These are phyloP conservation scores for Cubamyces sp. DNA, from an alignment of 768 basidiomycete species.

Conservation along the genomic window DNA sequence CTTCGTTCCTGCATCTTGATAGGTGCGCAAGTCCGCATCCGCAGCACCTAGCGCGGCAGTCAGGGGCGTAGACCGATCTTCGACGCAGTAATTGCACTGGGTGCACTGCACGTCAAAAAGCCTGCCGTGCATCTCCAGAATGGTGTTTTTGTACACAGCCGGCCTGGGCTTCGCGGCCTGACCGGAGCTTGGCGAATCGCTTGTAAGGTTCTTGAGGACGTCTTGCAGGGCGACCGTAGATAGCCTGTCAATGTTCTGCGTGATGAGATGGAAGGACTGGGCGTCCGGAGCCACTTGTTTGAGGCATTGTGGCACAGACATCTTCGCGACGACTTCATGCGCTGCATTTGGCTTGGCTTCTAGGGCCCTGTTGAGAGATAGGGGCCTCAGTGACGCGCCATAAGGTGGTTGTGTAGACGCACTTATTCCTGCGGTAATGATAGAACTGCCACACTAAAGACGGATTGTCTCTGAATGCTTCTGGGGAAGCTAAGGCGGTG, in stretches of 20 bases:
- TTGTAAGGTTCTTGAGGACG: slow-evolving; percentile 3
- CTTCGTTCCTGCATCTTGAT: slow-evolving; percentile 11
- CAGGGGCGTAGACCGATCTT: slow-evolving; percentile 42
- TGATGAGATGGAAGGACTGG: slow-evolving; percentile 53
- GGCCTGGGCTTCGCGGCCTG: not conserved
- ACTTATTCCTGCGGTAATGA: slow-evolving; percentile 58
- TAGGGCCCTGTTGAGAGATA: slow-evolving; percentile 42
- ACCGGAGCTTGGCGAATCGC: not conserved
- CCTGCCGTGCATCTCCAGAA: slow-evolving; percentile 63
- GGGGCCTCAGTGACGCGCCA: not conserved
- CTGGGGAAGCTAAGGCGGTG: slow-evolving; percentile 52
- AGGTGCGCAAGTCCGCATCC: slow-evolving; percentile 27
- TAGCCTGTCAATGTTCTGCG: slow-evolving; percentile 62
- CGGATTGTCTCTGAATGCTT: slow-evolving; percentile 52
- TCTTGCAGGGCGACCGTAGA: slow-evolving; percentile 41
- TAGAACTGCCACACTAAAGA: slow-evolving; percentile 64
- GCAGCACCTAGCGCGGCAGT: slow-evolving; percentile 23
- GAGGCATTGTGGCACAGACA: slow-evolving; percentile 45
- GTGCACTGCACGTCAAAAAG: slow-evolving; percentile 55
- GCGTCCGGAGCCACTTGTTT: slow-evolving; percentile 43
- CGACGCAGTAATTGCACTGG: slow-evolving; percentile 37
- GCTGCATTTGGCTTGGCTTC: slow-evolving; percentile 55
- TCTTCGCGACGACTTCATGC: slow-evolving; percentile 51
- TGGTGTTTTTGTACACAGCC: slow-evolving; percentile 11
- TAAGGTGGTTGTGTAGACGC: not conserved